Base-by-base conservation (phyloP, 2,329 filamentous ascomycete species). In the Hysterium pulicare region DNA sequence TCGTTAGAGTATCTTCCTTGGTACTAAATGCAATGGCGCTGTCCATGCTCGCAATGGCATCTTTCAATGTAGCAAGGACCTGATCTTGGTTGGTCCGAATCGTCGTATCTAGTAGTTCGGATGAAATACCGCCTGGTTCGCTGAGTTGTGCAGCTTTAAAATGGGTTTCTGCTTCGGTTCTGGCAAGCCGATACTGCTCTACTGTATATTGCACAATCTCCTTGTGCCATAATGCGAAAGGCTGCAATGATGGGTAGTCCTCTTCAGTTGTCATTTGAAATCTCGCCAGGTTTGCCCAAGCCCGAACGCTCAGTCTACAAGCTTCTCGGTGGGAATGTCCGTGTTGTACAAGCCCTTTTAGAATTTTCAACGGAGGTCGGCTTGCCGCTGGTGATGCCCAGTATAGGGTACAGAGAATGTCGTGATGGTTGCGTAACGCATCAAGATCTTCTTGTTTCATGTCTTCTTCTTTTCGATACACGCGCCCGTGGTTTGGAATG, bases 351-450 rank as follows among this genome's bases (percentile, higher is more conserved):
- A 83, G 69, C 40, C 74, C 68, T 21, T 68, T 72, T 36, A 83
- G 70, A 5, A 72, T 65, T 39, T 74, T 68, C 4, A 81, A 49
- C 33, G 73, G 69, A 31, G 77, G 77, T n/a, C 79, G 70, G 53
- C 69, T 75, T 2, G 68, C 66, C 21, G 73, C 61, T 20, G 79
- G 78, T 28, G 76, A 74, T 32, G 72, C 73, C 68, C 72, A 81
- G 55, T 82, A 82, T 11, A 83, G 64, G 3, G 76, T 78, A 41
- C 75, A 78, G 0, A 83, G 68, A 13, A 83, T 66, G 52, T 83
- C 78, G 48, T 82, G 78, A 45, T 83, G 78, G 49, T 83, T 83
- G 36, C 78, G 72, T 34, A 83, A 62, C 1, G 79, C 77, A 39
- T 77, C 72, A 10, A 83, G 62, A 48, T 79, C 78, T 42, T 73